Base-by-base conservation (phyloP, 805 yeast genomes). In the Lipomyces yamanashiensis region DNA sequence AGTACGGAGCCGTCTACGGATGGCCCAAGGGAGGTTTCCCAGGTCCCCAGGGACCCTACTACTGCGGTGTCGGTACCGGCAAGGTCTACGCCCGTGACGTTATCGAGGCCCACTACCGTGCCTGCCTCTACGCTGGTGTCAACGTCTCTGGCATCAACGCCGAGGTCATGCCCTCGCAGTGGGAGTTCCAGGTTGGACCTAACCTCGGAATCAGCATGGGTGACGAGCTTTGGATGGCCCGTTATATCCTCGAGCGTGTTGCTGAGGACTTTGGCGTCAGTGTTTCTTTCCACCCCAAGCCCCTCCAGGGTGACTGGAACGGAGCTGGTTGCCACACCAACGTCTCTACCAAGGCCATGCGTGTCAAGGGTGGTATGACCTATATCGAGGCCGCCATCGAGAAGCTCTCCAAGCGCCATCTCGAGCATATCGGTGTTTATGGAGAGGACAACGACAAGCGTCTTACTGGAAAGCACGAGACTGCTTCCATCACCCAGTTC, bases 21-120 rank as follows among this genome's bases (percentile, higher is more conserved):
- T 95, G 99, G 99, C 99, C 99, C 80, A 87, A 90, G 84, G 98
- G 98, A 74, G 99, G 98, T 69, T 95, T 85, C 96, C 99, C 99
- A 77, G 98, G 97, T 72, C 98, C 99, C 70, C 99, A 95, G 83
- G 99, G 99, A 71, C 99, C 99, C 67, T 95, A 95, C 89, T 95
- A 95, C 87, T 95, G 99, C 85, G 99, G 98, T 87, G 99, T 95
- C 71, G 99, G 99, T 81, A 85, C 97, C 74, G 97, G 98, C 76
- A 92, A 91, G 83, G 99, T 93, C 69, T 90, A 88, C 79, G 97
- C 98, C 75, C 87, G 99, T 83, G 99, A 95, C 78, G 92, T 93
- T 62, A 92, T 95, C 73, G 99, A 93, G 84, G 98, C 99, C 64
- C 99, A 93, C 84, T 95, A 95, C 89, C 88, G 95, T 79, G 99